Conservation (phyloP, 2,329 filamentous ascomycete species). For the Lojkania enalia region DNA sequence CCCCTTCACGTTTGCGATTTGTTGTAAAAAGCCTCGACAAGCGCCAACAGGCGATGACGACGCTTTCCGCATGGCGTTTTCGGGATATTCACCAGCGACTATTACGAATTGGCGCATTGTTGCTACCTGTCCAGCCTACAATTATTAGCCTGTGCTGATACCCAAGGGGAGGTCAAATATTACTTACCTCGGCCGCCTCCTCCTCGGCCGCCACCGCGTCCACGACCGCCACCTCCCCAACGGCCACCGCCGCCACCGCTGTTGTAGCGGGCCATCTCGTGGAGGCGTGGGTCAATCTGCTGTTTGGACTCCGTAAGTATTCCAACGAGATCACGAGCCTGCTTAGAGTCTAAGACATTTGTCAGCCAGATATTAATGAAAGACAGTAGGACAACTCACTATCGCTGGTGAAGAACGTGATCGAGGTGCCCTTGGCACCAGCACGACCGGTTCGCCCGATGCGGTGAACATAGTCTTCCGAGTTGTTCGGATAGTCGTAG, state of each 20-base stretch:
- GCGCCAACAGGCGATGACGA: not conserved
- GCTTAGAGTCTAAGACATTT: constrained; percentile 52
- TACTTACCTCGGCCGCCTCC: constrained; percentile 55
- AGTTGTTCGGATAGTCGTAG: constrained; percentile 99
- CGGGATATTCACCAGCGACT: constrained; percentile 45
- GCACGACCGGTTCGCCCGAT: constrained; percentile 71
- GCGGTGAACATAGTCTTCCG: constrained; percentile 70
- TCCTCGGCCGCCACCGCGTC: constrained; percentile 66
- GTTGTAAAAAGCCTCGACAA: not conserved
- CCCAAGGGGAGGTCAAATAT: constrained; percentile 1
- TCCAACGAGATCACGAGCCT: constrained; percentile 90
- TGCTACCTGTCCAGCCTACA: constrained; percentile 44
- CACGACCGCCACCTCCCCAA: constrained; percentile 69
- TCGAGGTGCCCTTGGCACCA: constrained; percentile 91
- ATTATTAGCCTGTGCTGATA: constrained; percentile 25
- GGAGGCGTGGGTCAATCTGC: constrained; percentile 92
- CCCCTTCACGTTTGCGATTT: not conserved
- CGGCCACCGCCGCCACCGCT: constrained; percentile 76
- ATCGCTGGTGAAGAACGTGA: constrained; percentile 98
- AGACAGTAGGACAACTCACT: constrained; percentile 67
- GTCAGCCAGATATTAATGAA: constrained; percentile 32
- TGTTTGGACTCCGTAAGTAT: constrained; percentile 97
- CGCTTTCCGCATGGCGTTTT: constrained; percentile 9
- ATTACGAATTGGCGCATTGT: constrained; percentile 45
- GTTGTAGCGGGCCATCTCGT: constrained; percentile 93